These are phyloP conservation scores for Penium margaritaceum DNA, from an alignment of 139 green algal species.

Conservation along the genomic window DNA sequence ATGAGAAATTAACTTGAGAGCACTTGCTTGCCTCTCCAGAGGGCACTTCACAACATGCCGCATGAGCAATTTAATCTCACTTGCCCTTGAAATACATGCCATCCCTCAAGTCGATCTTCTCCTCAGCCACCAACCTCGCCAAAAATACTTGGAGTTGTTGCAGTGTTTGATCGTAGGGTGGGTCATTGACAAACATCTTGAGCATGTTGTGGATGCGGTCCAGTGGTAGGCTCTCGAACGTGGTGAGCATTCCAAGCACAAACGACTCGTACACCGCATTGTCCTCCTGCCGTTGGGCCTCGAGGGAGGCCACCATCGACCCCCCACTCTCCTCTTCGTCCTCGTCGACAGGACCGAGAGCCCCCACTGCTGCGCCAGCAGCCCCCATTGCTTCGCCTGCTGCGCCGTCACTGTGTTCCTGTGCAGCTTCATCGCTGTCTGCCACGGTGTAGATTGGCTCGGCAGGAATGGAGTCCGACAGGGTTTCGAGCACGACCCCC, in stretches of 20 bases:
- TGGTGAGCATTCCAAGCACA: constrained; percentile 83
- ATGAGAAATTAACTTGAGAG: too few relatives aligned
- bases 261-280: constrained; percentile 57
- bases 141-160: constrained; percentile 69
- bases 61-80: too few relatives aligned
- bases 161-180: constrained; percentile 69
- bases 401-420: too few relatives aligned
- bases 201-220: constrained; percentile 90
- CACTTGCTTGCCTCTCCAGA: too few relatives aligned
- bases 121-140: constrained; percentile 53
- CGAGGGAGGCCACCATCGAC: background rate
- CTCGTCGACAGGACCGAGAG: too few relatives aligned
- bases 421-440: too few relatives aligned
- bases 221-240: constrained; percentile 70
- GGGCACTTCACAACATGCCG: too few relatives aligned
- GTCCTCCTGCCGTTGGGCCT: constrained; percentile 29
- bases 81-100: constrained; percentile 48
- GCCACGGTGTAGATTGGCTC: constrained; percentile 16
- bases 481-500: constrained; percentile 7
- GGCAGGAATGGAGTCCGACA: too few relatives aligned
- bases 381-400: too few relatives aligned
- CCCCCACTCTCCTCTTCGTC: constrained; percentile 43
- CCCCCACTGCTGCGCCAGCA: too few relatives aligned
- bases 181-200: constrained; percentile 83
- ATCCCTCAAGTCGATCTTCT: constrained; percentile 60